Conservation (phyloP, 345 rosid genomes). For the Raphanus sativus region DNA sequence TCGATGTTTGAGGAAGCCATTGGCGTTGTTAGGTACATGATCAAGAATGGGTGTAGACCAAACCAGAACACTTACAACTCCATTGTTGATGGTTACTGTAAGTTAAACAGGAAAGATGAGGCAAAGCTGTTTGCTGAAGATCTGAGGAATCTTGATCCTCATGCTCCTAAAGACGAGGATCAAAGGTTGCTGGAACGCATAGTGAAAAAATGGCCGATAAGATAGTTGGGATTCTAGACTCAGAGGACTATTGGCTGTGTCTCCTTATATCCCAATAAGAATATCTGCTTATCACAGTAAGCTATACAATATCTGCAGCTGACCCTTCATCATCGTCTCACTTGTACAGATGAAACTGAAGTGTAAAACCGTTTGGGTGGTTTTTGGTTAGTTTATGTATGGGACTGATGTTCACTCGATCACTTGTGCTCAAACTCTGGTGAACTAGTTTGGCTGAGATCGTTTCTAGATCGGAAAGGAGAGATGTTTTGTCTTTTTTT, state of each 20-base stretch:
- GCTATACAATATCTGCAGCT: constrained; percentile 9
- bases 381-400: constrained; percentile 10
- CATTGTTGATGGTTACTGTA: constrained; percentile 82
- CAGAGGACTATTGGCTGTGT: background rate
- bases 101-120: constrained; percentile 58
- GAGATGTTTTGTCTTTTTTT: background rate
- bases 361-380: constrained; percentile 8
- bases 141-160: constrained; percentile 67
- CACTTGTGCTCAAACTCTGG: background rate
- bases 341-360: constrained; percentile 16
- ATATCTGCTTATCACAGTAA: background rate
- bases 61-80: constrained; percentile 82
- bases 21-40: constrained; percentile 72
- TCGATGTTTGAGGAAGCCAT: constrained; percentile 82
- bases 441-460: constrained; percentile 2
- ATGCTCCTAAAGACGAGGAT: constrained; percentile 52
- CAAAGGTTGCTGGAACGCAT: constrained; percentile 64
- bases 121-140: constrained; percentile 59
- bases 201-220: constrained; percentile 55
- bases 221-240: background rate
- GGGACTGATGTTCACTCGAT: constrained; percentile 6
- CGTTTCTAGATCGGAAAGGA: background rate
- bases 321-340: background rate
- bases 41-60: constrained; percentile 68
- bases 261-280: background rate